A percentile compares a stretch with the other conserved stretches of the same genome.
Conservation (phyloP, 352 stramenopile species). For the Thraustotheca clavata region DNA sequence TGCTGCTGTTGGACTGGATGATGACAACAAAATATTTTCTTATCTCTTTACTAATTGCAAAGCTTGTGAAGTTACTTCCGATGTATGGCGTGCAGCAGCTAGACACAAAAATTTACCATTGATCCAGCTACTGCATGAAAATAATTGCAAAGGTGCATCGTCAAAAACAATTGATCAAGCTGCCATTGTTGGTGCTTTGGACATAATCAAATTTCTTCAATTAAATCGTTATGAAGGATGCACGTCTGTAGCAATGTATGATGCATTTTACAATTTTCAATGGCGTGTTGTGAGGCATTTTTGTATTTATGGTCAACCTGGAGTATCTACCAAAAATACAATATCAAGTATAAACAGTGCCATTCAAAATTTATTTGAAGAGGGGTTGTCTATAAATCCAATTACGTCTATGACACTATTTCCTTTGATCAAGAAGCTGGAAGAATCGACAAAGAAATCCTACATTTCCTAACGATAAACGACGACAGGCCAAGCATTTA, state of each 20-base stretch:
- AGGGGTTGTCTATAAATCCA: no score
- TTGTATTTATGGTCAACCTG: not conserved
- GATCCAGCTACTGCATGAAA: not conserved
- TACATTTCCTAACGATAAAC: no score
- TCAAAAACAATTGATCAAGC: slow-evolving; percentile 5
- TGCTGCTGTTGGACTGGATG: not conserved
- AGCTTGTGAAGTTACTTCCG: not conserved
- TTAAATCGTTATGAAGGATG: slow-evolving; percentile 4
- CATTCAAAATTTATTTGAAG: no score
- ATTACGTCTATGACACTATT: no score
- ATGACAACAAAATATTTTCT: not conserved
- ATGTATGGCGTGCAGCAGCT: not conserved
- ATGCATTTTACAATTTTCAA: not conserved
- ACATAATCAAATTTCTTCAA: slow-evolving; percentile 5
- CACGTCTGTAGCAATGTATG: slow-evolving; percentile 1
- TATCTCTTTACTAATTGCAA: not conserved
- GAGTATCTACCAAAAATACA: not conserved
- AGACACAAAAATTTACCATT: not conserved
- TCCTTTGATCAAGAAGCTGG: no score
- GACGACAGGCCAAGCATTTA: no score
- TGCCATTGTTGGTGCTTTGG: not conserved
- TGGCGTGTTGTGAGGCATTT: slow-evolving; percentile 4
- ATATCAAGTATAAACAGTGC: no score
- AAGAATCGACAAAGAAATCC: no score
- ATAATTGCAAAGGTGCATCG: not conserved